These are phyloP conservation scores for Thelephora aurantiotincta DNA, from an alignment of 768 basidiomycete species.

Conservation along the genomic window DNA sequence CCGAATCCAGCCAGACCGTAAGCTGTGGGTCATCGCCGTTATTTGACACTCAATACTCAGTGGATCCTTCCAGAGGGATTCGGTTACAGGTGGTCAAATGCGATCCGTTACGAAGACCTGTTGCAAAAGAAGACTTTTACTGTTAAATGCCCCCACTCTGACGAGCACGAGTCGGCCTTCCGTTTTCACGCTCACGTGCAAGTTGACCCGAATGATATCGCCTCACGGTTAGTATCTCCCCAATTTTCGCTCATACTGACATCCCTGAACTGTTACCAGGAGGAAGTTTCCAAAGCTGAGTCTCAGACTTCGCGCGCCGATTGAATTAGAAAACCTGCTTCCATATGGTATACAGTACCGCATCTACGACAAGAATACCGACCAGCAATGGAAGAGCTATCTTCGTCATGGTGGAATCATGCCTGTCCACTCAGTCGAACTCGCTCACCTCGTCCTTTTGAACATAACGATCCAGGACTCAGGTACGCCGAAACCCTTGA, in stretches of 20 bases:
- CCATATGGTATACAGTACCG: slow-evolving; percentile 92
- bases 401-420: slow-evolving; percentile 86
- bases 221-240: slow-evolving; percentile 32
- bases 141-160: slow-evolving; percentile 73
- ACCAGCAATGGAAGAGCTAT: slow-evolving; percentile 91
- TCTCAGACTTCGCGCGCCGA: slow-evolving; percentile 78
- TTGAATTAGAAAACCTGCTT: slow-evolving; percentile 90
- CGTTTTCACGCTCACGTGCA: slow-evolving; percentile 88
- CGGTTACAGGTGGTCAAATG: slow-evolving; percentile 85
- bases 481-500: slow-evolving; percentile 27
- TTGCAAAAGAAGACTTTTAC: slow-evolving; percentile 55
- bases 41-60: not conserved
- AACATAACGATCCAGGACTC: slow-evolving; percentile 89
- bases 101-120: slow-evolving; percentile 85
- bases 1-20: slow-evolving; percentile 86
- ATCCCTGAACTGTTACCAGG: not conserved
- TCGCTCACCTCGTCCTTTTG: slow-evolving; percentile 77
- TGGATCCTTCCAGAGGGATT: slow-evolving; percentile 62
- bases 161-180: slow-evolving; percentile 77
- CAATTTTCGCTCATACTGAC: not conserved
- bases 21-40: slow-evolving; percentile 16
- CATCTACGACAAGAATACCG: slow-evolving; percentile 91
- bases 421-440: slow-evolving; percentile 92
- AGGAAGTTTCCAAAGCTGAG: slow-evolving; percentile 81
- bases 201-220: slow-evolving; percentile 46